phyloP scores from a whole-genome alignment of 139 green algal species.

The Haematococcus lacustris region DNA sequence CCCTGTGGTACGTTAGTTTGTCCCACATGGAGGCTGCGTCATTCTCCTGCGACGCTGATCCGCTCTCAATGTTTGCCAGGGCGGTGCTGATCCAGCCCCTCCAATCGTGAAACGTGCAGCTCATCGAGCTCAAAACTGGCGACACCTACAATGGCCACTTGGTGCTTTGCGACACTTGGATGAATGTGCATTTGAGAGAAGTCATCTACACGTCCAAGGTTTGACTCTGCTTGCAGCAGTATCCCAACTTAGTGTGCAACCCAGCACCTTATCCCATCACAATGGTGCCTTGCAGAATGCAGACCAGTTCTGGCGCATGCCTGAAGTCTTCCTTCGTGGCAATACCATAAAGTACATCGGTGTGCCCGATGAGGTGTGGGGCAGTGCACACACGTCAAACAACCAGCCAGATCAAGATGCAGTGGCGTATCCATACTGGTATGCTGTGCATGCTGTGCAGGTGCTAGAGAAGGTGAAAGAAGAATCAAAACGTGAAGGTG shows the following conservation, averaged over 20 bases:
- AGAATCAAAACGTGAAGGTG: constrained; percentile 35
- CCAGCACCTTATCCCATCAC: background rate
- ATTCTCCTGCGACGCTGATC: background rate
- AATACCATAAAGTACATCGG: constrained; percentile 99
- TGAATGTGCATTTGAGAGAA: constrained; percentile 96
- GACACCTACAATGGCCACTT: constrained; percentile 98
- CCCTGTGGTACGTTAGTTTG: constrained; percentile 61
- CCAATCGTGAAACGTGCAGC: constrained; percentile 30
- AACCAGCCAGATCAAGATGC: background rate
- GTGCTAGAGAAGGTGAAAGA: constrained; percentile 87
- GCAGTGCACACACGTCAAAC: background rate
- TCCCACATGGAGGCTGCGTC: background rate
- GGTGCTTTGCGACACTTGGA: constrained; percentile 94
- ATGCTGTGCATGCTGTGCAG: constrained; percentile 22
- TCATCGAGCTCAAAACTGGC: constrained; percentile 97
- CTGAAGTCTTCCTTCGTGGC: constrained; percentile 88
- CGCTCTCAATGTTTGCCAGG: background rate
- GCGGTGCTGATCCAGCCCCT: background rate
- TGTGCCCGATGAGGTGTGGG: constrained; percentile 87
- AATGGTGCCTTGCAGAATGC: constrained; percentile 63
- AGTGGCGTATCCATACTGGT: background rate
- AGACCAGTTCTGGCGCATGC: constrained; percentile 92
- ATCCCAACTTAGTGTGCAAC: too few species aligned
- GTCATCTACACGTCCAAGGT: constrained; percentile 97
- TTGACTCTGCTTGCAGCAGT: background rate